A percentile compares a stretch with the other conserved stretches of the same genome.
These are phyloP conservation scores for Colletotrichum sp. DNA, from an alignment of 2,329 filamentous ascomycete species.

Conservation along the genomic window DNA sequence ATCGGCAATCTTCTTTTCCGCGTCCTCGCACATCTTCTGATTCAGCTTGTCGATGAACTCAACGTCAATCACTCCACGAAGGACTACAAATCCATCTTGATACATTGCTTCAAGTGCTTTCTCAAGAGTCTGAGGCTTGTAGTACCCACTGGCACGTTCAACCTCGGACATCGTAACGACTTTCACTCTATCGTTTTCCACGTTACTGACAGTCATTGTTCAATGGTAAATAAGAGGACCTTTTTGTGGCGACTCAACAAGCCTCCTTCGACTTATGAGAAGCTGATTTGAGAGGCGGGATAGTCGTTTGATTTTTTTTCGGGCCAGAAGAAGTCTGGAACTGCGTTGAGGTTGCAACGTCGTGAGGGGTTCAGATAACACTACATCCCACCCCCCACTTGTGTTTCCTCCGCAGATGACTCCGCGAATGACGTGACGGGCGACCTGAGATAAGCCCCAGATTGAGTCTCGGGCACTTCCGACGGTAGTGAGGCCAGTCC, in stretches of 20 bases:
- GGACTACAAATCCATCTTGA: conserved; percentile 59
- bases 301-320: neutral
- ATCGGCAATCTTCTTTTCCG: conserved; percentile 52
- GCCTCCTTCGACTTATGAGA: neutral
- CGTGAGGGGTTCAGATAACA: neutral
- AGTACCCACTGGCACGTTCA: neutral
- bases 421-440: neutral
- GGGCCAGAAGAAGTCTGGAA: neutral
- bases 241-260: neutral
- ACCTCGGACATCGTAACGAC: neutral
- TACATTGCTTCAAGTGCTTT: conserved; percentile 54
- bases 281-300: neutral
- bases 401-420: neutral
- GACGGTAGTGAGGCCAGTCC: neutral
- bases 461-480: neutral
- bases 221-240: neutral
- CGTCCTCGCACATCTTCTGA: conserved; percentile 62
- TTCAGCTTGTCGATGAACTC: conserved; percentile 59
- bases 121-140: conserved; percentile 49
- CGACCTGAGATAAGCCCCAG: neutral
- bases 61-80: conserved; percentile 56
- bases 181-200: neutral
- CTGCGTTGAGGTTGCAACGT: neutral
- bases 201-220: neutral
- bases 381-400: neutral